Evolutionary conservation across 208 protist species (phyloP), one percentile per base, ranked within the genome.

Genomic region (Trypanosoma melophagium): DNA sequence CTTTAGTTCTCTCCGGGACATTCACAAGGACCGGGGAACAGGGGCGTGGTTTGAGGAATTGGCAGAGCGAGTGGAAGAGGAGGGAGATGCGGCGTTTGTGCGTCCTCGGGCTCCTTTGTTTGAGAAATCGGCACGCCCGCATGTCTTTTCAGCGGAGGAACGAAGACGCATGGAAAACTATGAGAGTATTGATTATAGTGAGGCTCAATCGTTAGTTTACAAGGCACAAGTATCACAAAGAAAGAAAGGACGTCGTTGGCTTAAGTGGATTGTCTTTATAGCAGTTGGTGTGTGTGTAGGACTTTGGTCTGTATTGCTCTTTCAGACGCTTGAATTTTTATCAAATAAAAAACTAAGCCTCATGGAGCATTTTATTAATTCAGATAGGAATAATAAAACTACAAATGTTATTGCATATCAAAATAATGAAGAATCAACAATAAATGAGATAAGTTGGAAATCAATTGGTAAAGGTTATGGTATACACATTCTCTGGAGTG

Each of bases 151-250:
- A 0, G 63, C 73, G 13, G 78, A 85, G 28, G 84, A 93, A 72
- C 70, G 82, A 24, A 68, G 69, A 8, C 69, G 80, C n/a, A 93
- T 93, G 87, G 83, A 85, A 50, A 70, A 77, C n/a, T 91, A 87
- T 68, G 87, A 93, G 71, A 81, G 80, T 69, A 82, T 93, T 57
- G 87, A 93, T 75, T 93, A 91, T 71, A 79, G 71, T 22, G 80
- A 78, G 73, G 69, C 78, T 0, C 81, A 90, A 54, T 84, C 74
- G 1, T 63, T 81, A 28, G 60, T 84, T 19, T 83, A 88, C 69
- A 74, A 78, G 35, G 65, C 79, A 14, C 63, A 76, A 38, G 61
- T 76, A 22, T 49, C 62, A 25, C 47, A 67, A 22, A 57, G 60
- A 25, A 66, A 73, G 54, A 59, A 47, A 44, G 68, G 74, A 51